A percentile compares a stretch with the other conserved stretches of the same genome.
Conservation (phyloP, 345 rosid species). For the Toxicodendron radicans region DNA sequence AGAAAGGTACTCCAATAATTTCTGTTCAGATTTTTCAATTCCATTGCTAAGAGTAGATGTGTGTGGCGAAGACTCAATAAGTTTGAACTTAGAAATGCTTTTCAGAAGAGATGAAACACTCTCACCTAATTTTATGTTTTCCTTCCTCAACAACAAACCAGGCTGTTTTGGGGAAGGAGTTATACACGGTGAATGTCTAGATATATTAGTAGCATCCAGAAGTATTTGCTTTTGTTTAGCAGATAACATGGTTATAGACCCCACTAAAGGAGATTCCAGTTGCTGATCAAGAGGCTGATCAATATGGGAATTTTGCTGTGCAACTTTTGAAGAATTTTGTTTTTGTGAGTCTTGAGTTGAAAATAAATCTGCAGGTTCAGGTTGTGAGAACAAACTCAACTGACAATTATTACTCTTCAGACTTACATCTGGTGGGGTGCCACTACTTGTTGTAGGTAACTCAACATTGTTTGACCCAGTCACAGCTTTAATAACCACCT, state of each 20-base stretch:
- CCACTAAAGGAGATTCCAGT: slow-evolving; percentile 32
- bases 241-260: slow-evolving; percentile 40
- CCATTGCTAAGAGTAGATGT: slow-evolving; percentile 45
- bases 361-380: slow-evolving; percentile 35
- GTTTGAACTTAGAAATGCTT: slow-evolving; percentile 44
- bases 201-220: slow-evolving; percentile 32
- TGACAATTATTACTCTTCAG: slow-evolving; percentile 24
- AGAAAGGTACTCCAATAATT: slow-evolving; percentile 37
- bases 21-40: slow-evolving; percentile 49
- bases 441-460: slow-evolving; percentile 18
- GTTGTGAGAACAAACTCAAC: slow-evolving; percentile 23
- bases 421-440: slow-evolving; percentile 19
- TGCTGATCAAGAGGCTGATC: slow-evolving; percentile 26
- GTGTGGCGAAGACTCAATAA: slow-evolving; percentile 43
- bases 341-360: slow-evolving; percentile 23
- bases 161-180: slow-evolving; percentile 66
- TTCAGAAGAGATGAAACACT: slow-evolving; percentile 39
- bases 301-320: slow-evolving; percentile 14
- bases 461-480: slow-evolving; percentile 22
- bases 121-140: slow-evolving; percentile 36
- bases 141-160: slow-evolving; percentile 43
- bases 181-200: slow-evolving; percentile 29
- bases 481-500: slow-evolving; percentile 10
- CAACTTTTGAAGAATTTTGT: slow-evolving; percentile 15
- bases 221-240: slow-evolving; percentile 29